Evolutionary conservation across 2,329 filamentous ascomycete species (phyloP).

Genomic region (Acrocalymma vagum): DNA sequence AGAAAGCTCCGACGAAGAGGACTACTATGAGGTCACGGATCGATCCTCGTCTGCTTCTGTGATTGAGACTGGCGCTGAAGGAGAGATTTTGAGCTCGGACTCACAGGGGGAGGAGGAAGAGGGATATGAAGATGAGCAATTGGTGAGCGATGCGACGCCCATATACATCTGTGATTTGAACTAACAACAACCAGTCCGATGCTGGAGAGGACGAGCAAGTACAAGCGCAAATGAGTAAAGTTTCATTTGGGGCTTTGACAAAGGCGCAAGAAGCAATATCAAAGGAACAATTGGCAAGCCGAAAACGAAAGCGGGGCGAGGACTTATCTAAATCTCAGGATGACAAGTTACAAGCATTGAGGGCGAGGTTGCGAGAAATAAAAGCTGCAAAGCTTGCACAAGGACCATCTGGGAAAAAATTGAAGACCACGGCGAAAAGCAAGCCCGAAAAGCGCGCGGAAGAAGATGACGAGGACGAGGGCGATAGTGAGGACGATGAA

Average conservation of each 20-base stretch:
- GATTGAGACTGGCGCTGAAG: constrained; percentile 47
- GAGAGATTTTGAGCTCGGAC: constrained; percentile 45
- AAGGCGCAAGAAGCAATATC: constrained; percentile 79
- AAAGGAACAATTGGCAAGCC: constrained; percentile 39
- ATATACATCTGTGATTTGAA: background rate
- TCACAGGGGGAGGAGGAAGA: constrained; percentile 40
- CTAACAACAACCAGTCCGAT: constrained; percentile 33
- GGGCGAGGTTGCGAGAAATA: constrained; percentile 54
- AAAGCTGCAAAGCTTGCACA: constrained; percentile 48
- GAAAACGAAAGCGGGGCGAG: constrained; percentile 54
- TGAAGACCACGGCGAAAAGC: constrained; percentile 22
- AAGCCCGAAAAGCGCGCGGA: constrained; percentile 19
- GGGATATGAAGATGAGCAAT: constrained; percentile 39
- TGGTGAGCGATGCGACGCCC: constrained; percentile 18
- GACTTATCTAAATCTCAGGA: constrained; percentile 51
- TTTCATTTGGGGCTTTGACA: constrained; percentile 91
- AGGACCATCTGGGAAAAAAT: constrained; percentile 28
- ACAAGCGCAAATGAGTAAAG: constrained; percentile 60
- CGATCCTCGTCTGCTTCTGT: constrained; percentile 49
- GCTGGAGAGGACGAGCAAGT: constrained; percentile 52
- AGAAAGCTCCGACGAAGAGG: constrained; percentile 46
- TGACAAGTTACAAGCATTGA: constrained; percentile 56
- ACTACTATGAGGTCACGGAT: constrained; percentile 50
- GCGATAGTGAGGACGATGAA: constrained; percentile 46
- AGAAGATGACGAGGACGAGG: constrained; percentile 31